These are phyloP conservation scores for Apiotrichum brassicae DNA, from an alignment of 1,284 basidiomycete genomes.

Conservation along the genomic window DNA sequence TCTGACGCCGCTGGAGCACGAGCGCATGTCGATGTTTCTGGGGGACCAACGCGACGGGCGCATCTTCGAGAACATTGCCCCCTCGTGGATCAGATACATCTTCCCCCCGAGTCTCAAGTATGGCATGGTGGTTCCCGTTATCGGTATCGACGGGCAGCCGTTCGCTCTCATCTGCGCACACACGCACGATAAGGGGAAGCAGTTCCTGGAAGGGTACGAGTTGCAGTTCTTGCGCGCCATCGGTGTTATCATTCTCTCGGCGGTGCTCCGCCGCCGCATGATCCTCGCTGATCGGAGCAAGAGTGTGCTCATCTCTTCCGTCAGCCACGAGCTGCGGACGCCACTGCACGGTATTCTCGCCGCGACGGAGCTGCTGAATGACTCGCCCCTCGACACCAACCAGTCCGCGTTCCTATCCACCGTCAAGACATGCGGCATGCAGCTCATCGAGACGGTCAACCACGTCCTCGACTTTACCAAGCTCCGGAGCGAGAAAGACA, in stretches of 20 bases:
- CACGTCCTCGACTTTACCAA: constrained; percentile 97
- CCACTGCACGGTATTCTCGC: constrained; percentile 86
- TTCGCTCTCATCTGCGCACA: constrained; percentile 90
- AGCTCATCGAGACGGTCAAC: constrained; percentile 63
- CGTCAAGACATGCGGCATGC: constrained; percentile 48
- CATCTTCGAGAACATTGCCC: constrained; percentile 74
- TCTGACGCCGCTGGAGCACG: constrained; percentile 64
- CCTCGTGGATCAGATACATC: constrained; percentile 67
- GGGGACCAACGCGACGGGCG: constrained; percentile 70
- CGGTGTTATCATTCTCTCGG: constrained; percentile 91
- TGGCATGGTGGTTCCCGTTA: constrained; percentile 82
- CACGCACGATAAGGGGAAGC: constrained; percentile 67
- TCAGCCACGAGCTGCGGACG: constrained; percentile 87
- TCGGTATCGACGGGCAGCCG: constrained; percentile 86
- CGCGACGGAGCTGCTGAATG: constrained; percentile 78
- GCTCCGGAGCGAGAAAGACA: constrained; percentile 76
- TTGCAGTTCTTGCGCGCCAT: constrained; percentile 80
- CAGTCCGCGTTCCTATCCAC: constrained; percentile 76
- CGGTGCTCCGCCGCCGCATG: constrained; percentile 87
- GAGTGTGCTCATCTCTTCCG: constrained; percentile 54
- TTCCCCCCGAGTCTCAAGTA: constrained; percentile 75
- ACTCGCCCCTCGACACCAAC: constrained; percentile 73
- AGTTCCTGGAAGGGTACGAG: constrained; percentile 85
- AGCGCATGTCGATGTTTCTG: constrained; percentile 67
- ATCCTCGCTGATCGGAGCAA: constrained; percentile 77